Percentiles rank a stretch among this genome's conserved stretches.
phyloP scores from a whole-genome alignment of 1,284 basidiomycete species.

The Tausonia pullulans region DNA sequence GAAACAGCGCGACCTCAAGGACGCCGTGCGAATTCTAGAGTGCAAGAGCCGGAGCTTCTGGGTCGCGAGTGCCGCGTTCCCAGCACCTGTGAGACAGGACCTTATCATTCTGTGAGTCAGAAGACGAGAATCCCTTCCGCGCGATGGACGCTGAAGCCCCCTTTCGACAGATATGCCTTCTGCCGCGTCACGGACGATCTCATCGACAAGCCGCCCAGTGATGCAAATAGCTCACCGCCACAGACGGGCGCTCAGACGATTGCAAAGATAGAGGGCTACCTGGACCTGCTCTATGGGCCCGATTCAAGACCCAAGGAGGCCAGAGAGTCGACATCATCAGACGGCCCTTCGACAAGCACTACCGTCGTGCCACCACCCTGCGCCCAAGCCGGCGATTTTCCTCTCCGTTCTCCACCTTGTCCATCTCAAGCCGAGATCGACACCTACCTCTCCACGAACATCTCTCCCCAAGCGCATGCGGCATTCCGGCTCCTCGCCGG shows the following conservation, averaged over 20 bases:
- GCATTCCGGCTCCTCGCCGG: slow-evolving; percentile 33
- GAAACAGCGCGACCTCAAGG: background rate
- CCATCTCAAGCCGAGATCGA: slow-evolving; percentile 18
- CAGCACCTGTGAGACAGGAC: slow-evolving; percentile 9
- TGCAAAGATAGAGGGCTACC: background rate
- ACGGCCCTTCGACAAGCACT: background rate
- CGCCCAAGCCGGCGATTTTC: background rate
- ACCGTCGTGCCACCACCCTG: slow-evolving; percentile 16
- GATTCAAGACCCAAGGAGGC: too few relatives aligned
- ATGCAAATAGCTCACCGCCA: background rate
- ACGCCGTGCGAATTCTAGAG: slow-evolving; percentile 14
- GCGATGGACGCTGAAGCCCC: background rate
- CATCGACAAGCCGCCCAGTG: slow-evolving; percentile 24
- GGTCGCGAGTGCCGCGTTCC: slow-evolving; percentile 20
- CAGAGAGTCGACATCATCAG: background rate
- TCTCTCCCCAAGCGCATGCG: slow-evolving; percentile 21
- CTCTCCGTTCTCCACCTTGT: background rate
- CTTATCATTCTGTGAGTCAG: slow-evolving; percentile 6
- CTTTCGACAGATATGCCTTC: slow-evolving; percentile 19
- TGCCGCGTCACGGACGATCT: slow-evolving; percentile 30
- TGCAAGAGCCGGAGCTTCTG: slow-evolving; percentile 20
- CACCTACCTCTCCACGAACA: slow-evolving; percentile 17
- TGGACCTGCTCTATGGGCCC: background rate
- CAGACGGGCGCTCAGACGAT: background rate
- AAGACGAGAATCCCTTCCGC: background rate